Conservation (phyloP, 805 yeast species). For the Sugiyamaella qingdaonensis region DNA sequence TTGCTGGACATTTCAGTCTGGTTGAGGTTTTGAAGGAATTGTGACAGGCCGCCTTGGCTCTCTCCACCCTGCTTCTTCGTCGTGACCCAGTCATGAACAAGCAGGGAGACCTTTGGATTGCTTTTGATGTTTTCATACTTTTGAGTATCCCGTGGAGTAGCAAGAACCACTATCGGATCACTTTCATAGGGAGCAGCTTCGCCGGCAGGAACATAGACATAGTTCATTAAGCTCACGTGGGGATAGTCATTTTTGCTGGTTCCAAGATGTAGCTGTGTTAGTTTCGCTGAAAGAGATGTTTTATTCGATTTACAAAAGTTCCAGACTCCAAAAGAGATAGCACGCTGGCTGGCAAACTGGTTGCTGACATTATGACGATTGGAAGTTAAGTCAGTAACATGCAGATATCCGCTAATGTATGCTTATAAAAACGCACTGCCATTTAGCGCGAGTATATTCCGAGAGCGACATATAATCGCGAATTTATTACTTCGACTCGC, state of each 20-base stretch:
- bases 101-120: constrained; percentile 75
- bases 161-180: constrained; percentile 57
- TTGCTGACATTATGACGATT: constrained; percentile 1
- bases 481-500: no score
- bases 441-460: not conserved
- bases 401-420: not conserved
- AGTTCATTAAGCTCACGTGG: constrained; percentile 89
- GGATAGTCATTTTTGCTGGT: constrained; percentile 73
- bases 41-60: constrained; percentile 41
- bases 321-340: constrained; percentile 12
- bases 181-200: constrained; percentile 34
- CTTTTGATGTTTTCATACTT: constrained; percentile 64
- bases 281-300: not conserved
- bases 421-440: not conserved
- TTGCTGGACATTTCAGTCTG: constrained; percentile 74
- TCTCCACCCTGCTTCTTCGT: constrained; percentile 32
- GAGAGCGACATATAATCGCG: constrained; percentile 1
- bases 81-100: constrained; percentile 89
- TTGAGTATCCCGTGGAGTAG: constrained; percentile 67
- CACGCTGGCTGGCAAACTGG: constrained; percentile 10
- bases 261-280: constrained; percentile 65
- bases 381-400: not conserved
- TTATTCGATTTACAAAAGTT: constrained; percentile 12
- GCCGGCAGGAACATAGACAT: constrained; percentile 51
- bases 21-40: constrained; percentile 69